Percentiles rank a stretch among this genome's conserved stretches.
Conservation (phyloP, 345 rosid genomes). For the Pistacia vera region DNA sequence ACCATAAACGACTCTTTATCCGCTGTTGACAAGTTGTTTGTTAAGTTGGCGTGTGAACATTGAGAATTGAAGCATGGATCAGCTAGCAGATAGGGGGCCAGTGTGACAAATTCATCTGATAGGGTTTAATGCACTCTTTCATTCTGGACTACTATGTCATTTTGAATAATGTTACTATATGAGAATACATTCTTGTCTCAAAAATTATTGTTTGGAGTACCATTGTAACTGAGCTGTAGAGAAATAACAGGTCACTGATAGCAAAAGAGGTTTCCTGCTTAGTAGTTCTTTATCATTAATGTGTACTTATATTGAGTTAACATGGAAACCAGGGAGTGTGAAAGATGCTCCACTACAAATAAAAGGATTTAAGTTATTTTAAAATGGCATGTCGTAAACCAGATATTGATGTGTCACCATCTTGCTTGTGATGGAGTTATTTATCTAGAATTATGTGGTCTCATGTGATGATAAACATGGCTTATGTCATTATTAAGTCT, state of each 20-base stretch:
- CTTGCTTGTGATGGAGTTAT: not conserved
- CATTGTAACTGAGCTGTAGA: not conserved
- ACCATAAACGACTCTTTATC: not conserved
- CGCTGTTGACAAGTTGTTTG: not conserved
- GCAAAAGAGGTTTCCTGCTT: not conserved
- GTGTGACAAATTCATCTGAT: not conserved
- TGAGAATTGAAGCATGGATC: not conserved
- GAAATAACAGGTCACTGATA: not conserved
- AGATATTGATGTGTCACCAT: not conserved
- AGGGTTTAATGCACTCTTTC: not conserved
- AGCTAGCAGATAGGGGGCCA: not conserved
- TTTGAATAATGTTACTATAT: not conserved
- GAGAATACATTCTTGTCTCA: conserved; percentile 1
- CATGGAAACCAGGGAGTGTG: not conserved
- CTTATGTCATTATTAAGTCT: not conserved
- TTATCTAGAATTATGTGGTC: not conserved
- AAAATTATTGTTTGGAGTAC: not conserved
- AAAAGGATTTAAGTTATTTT: not conserved
- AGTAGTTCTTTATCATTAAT: not conserved
- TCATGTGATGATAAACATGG: not conserved
- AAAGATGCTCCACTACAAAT: not conserved
- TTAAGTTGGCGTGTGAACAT: not conserved
- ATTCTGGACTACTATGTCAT: not conserved
- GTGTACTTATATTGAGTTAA: not conserved
- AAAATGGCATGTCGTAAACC: not conserved